Evolutionary conservation across 2,329 filamentous ascomycete species (phyloP).

Genomic region (Sphaceloma murrayae): DNA sequence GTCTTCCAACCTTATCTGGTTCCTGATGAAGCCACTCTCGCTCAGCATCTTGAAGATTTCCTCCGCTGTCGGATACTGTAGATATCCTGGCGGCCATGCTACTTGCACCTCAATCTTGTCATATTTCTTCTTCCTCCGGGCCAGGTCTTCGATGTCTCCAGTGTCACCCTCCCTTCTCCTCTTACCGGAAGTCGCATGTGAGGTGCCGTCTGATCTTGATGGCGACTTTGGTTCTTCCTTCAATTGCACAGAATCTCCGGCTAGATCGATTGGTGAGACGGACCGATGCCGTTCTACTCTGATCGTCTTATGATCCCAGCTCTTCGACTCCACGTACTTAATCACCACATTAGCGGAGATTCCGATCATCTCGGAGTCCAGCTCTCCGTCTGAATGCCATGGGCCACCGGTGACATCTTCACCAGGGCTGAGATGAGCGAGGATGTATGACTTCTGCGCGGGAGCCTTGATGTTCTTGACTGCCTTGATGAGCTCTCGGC

Average conservation of each 20-base stretch:
- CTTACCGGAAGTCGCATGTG: slow-evolving; percentile 26
- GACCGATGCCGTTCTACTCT: slow-evolving; percentile 17
- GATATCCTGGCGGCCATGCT: slow-evolving; percentile 29
- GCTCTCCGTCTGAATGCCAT: slow-evolving; percentile 85
- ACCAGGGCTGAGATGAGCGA: slow-evolving; percentile 70
- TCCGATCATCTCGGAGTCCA: slow-evolving; percentile 82
- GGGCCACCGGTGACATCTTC: slow-evolving; percentile 88
- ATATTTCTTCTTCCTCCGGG: slow-evolving; percentile 25
- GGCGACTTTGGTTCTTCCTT: slow-evolving; percentile 4
- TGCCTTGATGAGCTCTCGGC: slow-evolving; percentile 70
- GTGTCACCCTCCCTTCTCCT: slow-evolving; percentile 24
- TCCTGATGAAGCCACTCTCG: slow-evolving; percentile 58
- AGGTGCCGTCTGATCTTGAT: slow-evolving; percentile 5
- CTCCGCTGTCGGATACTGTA: slow-evolving; percentile 67
- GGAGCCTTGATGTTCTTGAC: slow-evolving; percentile 90
- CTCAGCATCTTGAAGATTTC: slow-evolving; percentile 70
- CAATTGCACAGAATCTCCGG: slow-evolving; percentile 2
- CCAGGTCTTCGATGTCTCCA: slow-evolving; percentile 28
- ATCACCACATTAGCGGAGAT: slow-evolving; percentile 64
- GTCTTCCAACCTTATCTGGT: slow-evolving; percentile 56
- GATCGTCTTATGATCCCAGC: slow-evolving; percentile 51
- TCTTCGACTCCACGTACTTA: slow-evolving; percentile 60
- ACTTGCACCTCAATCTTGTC: slow-evolving; percentile 24
- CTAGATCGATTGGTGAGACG: slow-evolving; percentile 3
- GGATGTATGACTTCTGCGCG: slow-evolving; percentile 92